Base-by-base conservation (phyloP, 2,329 filamentous ascomycete genomes). In the Penicillium sp. region DNA sequence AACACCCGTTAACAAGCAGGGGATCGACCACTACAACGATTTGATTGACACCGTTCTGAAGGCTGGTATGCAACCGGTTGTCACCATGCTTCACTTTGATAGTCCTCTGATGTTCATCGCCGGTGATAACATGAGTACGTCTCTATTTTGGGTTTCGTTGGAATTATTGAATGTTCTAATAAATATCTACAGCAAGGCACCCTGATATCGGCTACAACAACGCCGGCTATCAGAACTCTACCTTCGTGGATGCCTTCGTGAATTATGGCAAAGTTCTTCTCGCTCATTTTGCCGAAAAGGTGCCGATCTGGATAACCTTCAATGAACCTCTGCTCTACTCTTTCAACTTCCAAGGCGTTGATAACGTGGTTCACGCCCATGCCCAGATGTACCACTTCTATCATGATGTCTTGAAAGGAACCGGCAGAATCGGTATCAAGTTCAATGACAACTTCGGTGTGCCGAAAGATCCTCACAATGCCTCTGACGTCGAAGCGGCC, bases 391-490 rank as follows among this genome's bases (percentile, higher is more conserved):
- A 69, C 57, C 74, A 69, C 42, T 68, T 76, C 40, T 76, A 73
- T 38, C 76, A 77, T 45, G 61, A 69, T 5, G 46, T 8, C 61
- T 68, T 55, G 66, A 79, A 65, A 64, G 81, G 24, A 68, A 82
- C 58, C 67, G 80, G 27, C 1, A 58, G 61, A 22, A 50, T 69
- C 8, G 71, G 66, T 1, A 63, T 77, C 48, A 74, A 75, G 11
- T 77, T 78, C 9, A 74, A 80, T 44, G 69, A 76, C 59, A 81
- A 81, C 57, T 81, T 81, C 49, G 79, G 74, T 5, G 73, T 81
- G 3, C 77, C 80, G 0, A 70, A 68, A 0, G 64, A 80, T 24
- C 60, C 66, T 6, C 53, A 54, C 3, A 66, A 66, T 30, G 33
- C 48, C 4, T 61, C 54, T 44, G 61, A 70, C 39, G 44, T 67